Evolutionary conservation across 2,329 filamentous ascomycete genomes (phyloP).

Genomic region (Colletotrichum plurivorum): DNA sequence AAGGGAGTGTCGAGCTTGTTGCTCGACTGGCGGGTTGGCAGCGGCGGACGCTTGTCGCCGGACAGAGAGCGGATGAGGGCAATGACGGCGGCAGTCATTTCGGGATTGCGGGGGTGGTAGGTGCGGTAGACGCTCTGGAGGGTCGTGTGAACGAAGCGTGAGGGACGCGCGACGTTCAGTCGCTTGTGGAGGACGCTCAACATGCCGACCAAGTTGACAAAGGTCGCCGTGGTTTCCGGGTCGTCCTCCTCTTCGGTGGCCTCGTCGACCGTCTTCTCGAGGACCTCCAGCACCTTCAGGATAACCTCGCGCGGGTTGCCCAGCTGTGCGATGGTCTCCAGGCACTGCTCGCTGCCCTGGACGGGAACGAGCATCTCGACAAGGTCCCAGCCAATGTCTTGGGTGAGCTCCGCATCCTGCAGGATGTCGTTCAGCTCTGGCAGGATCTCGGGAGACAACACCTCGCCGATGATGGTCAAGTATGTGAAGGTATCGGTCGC

Average conservation of each 20-base stretch:
- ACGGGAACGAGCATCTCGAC: constrained; percentile 81
- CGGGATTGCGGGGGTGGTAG: constrained; percentile 74
- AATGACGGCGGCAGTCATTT: constrained; percentile 78
- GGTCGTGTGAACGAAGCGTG: constrained; percentile 83
- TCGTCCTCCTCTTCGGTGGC: constrained; percentile 56
- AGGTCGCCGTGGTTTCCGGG: constrained; percentile 62
- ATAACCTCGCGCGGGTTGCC: constrained; percentile 88
- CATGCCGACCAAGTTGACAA: constrained; percentile 79
- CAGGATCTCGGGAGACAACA: constrained; percentile 76
- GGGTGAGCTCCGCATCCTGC: constrained; percentile 77
- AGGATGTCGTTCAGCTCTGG: constrained; percentile 78
- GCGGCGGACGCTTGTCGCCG: constrained; percentile 74
- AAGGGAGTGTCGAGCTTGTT: constrained; percentile 68
- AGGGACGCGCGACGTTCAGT: constrained; percentile 83
- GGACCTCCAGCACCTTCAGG: constrained; percentile 81
- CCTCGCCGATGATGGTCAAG: constrained; percentile 82
- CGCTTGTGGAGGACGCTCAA: constrained; percentile 80
- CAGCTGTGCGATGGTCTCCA: constrained; percentile 81
- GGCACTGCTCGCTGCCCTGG: constrained; percentile 77
- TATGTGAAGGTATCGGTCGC: constrained; percentile 80
- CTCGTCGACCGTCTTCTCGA: constrained; percentile 68
- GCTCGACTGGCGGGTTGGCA: constrained; percentile 72
- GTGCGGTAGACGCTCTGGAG: constrained; percentile 78
- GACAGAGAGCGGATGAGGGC: constrained; percentile 79
- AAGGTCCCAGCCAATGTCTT: constrained; percentile 87